Base-by-base conservation (phyloP, 1,139 yeast species). In the Entelexis paramagnoliae region DNA sequence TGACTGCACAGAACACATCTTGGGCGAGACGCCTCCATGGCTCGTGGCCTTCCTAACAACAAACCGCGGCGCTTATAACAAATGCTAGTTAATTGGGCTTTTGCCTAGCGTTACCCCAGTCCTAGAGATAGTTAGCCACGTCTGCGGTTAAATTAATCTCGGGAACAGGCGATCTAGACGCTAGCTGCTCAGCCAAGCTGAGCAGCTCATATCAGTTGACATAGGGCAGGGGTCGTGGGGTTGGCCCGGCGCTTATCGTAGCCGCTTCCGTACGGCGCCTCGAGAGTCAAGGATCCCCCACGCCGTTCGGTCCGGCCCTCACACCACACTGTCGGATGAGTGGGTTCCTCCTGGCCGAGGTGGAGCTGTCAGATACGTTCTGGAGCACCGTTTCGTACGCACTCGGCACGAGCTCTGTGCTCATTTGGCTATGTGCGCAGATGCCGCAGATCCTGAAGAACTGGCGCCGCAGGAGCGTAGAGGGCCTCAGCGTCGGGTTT, bases 391-490 rank as follows among this genome's bases (percentile, higher is more conserved):
- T 56, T 2, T 58, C 61, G 8, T 51, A 53, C 22, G 40, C 59
- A 7, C 51, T 75, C 22, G 83, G 84, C 1, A 70, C 73, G 30
- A 60, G 76, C 11, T 78, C 84, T 0, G 71, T 81, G 51, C 67
- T 73, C 11, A 71, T 85, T 50, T 88, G 96, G 85, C 72, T 88
- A 43, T 80, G 88, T 60, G 95, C 96, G 1, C 93, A 86, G 64
- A 68, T 86, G 26, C 97, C 97, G 0, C 98, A 89, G 64, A 81
- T 87, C 19, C 68, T 80, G 54, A 79, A 81, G 62, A 89, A 89
- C 62, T 85, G 83, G 66, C 72, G 72, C 33, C 78, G 75, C 63
- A 81, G 85, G 62, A 82, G 94, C 0, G 95, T 93, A 1, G 94
- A 82, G 38, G 97, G 96, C 1, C 73, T 91, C 30, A 83, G 95